phyloP scores from a whole-genome alignment of 495 filamentous ascomycete species.

The Aspergillus sclerotiicarbonarius region DNA sequence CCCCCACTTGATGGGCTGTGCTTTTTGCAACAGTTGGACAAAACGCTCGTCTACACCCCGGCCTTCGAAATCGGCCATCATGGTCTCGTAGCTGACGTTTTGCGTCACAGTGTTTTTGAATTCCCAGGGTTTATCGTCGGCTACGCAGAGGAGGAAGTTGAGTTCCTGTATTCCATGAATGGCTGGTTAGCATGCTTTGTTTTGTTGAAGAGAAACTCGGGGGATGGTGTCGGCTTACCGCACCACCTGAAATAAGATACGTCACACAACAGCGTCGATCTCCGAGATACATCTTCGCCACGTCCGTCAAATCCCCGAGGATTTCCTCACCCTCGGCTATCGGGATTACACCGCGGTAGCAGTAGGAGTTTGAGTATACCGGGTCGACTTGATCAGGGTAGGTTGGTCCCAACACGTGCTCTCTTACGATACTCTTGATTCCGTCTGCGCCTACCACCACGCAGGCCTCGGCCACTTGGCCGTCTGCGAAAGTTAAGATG shows the following conservation, averaged over 20 bases:
- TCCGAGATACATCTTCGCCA: slow-evolving; percentile 1
- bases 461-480: slow-evolving; percentile 18
- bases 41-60: slow-evolving; percentile 1
- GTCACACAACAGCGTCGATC: not conserved
- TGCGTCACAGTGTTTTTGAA: not conserved
- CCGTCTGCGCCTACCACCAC: slow-evolving; percentile 23
- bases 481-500: slow-evolving; percentile 25
- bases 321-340: not conserved
- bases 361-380: not conserved
- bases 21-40: not conserved
- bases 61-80: slow-evolving; percentile 2
- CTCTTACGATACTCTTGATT: not conserved
- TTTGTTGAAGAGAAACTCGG: not conserved
- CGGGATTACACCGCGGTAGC: slow-evolving; percentile 1
- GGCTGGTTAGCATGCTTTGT: not conserved
- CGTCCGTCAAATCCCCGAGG: slow-evolving; percentile 1
- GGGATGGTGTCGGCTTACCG: not conserved
- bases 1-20: slow-evolving; percentile 11
- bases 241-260: not conserved
- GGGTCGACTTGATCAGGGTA: not conserved
- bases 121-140: not conserved
- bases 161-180: not conserved
- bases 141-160: slow-evolving; percentile 1
- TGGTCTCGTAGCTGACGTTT: not conserved
- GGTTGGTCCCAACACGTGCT: not conserved